These are phyloP conservation scores for Parascedosporium putredinis DNA, from an alignment of 2,329 filamentous ascomycete genomes.

Conservation along the genomic window DNA sequence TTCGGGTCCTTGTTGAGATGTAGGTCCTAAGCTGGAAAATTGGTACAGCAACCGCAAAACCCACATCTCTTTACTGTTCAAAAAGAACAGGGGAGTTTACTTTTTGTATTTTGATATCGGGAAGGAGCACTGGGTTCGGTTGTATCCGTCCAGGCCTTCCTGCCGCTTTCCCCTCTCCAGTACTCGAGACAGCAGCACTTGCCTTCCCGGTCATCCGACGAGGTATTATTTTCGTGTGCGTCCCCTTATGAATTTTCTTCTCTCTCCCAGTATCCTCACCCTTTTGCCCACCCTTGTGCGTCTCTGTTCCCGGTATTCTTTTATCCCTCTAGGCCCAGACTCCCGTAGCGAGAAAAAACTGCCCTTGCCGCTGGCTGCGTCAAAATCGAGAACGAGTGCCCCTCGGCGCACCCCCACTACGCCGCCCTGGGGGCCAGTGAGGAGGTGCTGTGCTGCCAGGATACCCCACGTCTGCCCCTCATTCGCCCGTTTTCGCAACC, in stretches of 20 bases:
- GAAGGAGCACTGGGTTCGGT: not conserved
- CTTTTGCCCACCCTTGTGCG: not conserved
- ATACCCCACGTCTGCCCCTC: slow-evolving; percentile 3
- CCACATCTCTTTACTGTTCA: too few species aligned
- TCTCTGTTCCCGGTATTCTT: not conserved
- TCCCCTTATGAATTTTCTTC: not conserved
- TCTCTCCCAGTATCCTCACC: not conserved
- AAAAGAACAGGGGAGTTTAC: not conserved
- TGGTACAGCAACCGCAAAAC: too few species aligned
- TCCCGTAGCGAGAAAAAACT: not conserved
- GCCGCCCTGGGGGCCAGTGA: not conserved
- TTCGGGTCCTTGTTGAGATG: too few species aligned
- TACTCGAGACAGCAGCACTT: too few species aligned
- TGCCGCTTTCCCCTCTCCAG: not conserved
- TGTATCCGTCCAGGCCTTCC: not conserved
- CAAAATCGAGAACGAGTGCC: too few species aligned
- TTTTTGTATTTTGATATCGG: not conserved
- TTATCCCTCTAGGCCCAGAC: not conserved
- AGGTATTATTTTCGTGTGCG: not conserved
- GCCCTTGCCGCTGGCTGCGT: not conserved
- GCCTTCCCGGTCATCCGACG: not conserved
- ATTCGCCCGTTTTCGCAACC: not conserved
- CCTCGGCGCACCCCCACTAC: not conserved
- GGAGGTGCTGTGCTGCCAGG: not conserved
- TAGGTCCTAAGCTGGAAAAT: not conserved